Percentiles rank a stretch among this genome's conserved stretches.
These are phyloP conservation scores for Hamamelis virginiana DNA, from an alignment of 164 flowering plant species.

Conservation along the genomic window DNA sequence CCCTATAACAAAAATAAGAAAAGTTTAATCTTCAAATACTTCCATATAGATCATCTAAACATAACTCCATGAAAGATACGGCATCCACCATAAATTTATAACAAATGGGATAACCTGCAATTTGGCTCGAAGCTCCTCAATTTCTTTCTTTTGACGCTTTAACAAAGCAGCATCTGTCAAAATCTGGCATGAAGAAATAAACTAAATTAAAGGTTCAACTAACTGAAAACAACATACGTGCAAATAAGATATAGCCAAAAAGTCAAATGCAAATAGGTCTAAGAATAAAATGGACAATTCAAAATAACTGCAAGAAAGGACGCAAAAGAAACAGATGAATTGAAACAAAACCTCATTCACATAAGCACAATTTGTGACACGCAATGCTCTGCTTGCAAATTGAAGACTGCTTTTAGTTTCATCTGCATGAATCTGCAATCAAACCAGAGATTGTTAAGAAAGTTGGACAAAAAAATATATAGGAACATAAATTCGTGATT, in stretches of 20 bases:
- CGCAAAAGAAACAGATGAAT: constrained; percentile 2
- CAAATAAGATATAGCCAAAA: background rate
- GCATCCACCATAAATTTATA: background rate
- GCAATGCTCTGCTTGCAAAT: constrained; percentile 95
- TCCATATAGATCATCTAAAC: background rate
- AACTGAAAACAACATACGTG: background rate
- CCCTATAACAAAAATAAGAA: constrained; percentile 41
- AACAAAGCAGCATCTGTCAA: constrained; percentile 96
- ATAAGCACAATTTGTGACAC: constrained; percentile 87
- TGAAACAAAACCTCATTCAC: constrained; percentile 80
- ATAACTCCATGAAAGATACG: background rate
- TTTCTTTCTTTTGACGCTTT: constrained; percentile 98
- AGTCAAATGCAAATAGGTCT: background rate
- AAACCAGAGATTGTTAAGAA: constrained; percentile 4
- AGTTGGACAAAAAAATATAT: background rate
- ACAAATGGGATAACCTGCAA: constrained; percentile 53
- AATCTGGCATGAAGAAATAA: constrained; percentile 44
- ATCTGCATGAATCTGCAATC: constrained; percentile 83
- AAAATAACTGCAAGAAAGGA: background rate
- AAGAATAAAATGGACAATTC: background rate
- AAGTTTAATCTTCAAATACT: background rate
- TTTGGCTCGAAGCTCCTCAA: constrained; percentile 90
- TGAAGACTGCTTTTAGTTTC: constrained; percentile 99
- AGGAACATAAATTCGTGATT: background rate
- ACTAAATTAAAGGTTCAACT: background rate